Base-by-base conservation (phyloP, 768 basidiomycete species). In the Tricholoma flavovirens region DNA sequence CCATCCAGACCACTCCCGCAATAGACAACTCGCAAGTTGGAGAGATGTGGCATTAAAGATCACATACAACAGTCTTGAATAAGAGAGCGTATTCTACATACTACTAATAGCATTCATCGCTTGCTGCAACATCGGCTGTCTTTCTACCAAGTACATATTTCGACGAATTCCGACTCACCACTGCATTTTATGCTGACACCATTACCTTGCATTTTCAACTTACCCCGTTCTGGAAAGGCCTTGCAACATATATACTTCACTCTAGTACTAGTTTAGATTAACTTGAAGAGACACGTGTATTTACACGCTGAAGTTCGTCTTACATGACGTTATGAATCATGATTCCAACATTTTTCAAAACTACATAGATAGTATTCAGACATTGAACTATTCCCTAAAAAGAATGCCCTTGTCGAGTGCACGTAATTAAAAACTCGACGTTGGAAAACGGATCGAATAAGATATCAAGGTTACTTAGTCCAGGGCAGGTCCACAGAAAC, bases 1-100 rank as follows among this genome's bases (percentile, higher is more conserved):
- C 70, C 30, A 60, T 75, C 40, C 71, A 81, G 46, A 64, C 62
- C 8, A 59, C 64, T 11, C 53, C 62, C 21, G 60, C 56, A 14
- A 60, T 67, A 19, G 77, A 80, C 49, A 75, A 71, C 56, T 74
- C 73, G 52, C 73, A 81, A 57, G 76, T 75, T 7, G 85, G 85
- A 33, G 83, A 84, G 59, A 71, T 86, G 66, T 86, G 83, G 83
- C 49, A 60, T 26, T 58, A 42, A 53, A 21, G 26, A 9, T 26
- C 24, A 26, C 10, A 56, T 56, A 6, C n/a, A 17, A 35, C 33
- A 19, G 40, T 21, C 7, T 33, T 8, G 17, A 46, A 32, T 30
- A 36, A n/a, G 49, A 32, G 19, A 36, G 17, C 17, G n/a, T 50
- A 17, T 42, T 17, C 19, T 42, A 42, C 24, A 42, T 49, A 33